Base-by-base conservation (phyloP, 305 asterid genomes). In the Andrographis paniculata region DNA sequence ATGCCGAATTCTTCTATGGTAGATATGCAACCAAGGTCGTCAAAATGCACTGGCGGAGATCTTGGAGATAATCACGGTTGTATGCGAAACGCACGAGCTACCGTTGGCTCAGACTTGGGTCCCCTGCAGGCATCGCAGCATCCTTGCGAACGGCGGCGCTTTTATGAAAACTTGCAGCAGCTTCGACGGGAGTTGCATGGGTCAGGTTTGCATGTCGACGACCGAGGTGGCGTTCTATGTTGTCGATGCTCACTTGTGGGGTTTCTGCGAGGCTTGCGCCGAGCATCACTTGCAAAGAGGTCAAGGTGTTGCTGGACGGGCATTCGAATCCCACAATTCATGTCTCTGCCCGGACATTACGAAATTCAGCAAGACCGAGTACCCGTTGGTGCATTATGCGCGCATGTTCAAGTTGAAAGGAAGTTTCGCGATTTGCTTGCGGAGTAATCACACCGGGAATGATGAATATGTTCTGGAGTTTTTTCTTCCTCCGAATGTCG, bases 41-140 rank as follows among this genome's bases (percentile, higher is more conserved):
- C 93, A 84, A 63, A 77, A 79, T 62, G 97, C 94, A n/a, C 70
- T 88, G 63, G 93, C 75, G 1, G 93, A 82, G 52, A 84, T 88
- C 65, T 50, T 88, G 77, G 93, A 82, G 74, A 77, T 82, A 67
- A 67, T 81, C 12, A 75, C 92, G 7, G 87, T 78, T 55, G 89
- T 88, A 21, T 88, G 97, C 61, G 97, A 88, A 67, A 69, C 78
- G 48, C 93, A 84, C 79, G 68, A 72, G 36, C 41, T 88, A 48
- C 95, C 97, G 14, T 77, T 88, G 42, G 97, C 95, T 67, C 95
- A 88, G 71, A 88, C 95, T 1, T 88, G 97, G 97, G 87, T 84
- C 40, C 95, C 97, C 4, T 88, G 95, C 70, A 63, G 73, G 61
- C 94, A 84, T 53, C 79, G 94, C 37, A 88, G 72, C 42, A 74